Evolutionary conservation across 2,329 filamentous ascomycete genomes (phyloP).

Genomic region (Graphilbum sp.): DNA sequence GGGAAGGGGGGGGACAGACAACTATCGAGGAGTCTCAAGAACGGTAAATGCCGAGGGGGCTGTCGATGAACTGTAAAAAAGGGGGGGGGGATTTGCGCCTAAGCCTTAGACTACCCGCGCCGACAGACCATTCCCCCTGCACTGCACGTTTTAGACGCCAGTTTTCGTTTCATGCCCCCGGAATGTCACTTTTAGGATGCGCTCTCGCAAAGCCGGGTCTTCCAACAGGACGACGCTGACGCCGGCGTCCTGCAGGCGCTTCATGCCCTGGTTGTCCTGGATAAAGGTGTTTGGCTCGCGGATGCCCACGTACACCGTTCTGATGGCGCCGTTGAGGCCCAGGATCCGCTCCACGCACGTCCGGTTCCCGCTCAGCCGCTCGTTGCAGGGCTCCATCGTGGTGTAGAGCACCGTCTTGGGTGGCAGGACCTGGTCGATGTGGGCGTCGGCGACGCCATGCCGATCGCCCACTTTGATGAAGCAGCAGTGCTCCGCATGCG

Average conservation of each 20-base stretch:
- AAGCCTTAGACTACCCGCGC: too few species aligned
- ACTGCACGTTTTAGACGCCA: too few species aligned
- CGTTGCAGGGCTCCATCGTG: constrained; percentile 28
- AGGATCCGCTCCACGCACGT: constrained; percentile 6
- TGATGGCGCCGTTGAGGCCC: constrained; percentile 4
- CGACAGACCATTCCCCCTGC: too few species aligned
- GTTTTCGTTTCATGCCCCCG: constrained; percentile 1
- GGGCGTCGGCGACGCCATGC: constrained; percentile 18
- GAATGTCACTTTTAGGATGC: constrained; percentile 2
- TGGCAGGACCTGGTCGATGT: constrained; percentile 20
- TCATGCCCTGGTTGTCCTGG: constrained; percentile 1
- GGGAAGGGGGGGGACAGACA: too few species aligned
- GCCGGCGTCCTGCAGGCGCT: constrained; percentile 1
- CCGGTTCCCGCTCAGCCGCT: constrained; percentile 22
- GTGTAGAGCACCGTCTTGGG: constrained; percentile 24
- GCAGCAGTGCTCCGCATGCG: constrained; percentile 26
- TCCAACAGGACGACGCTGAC: constrained; percentile 3
- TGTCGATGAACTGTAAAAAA: too few species aligned
- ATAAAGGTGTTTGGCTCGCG: constrained; percentile 4
- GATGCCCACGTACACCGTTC: constrained; percentile 7
- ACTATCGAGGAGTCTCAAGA: too few species aligned
- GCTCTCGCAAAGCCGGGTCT: not conserved
- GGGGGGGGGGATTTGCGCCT: too few species aligned
- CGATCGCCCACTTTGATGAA: constrained; percentile 25
- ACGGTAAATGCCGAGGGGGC: too few species aligned